phyloP scores from a whole-genome alignment of 2,329 filamentous ascomycete species.

The Polychaeton citri region DNA sequence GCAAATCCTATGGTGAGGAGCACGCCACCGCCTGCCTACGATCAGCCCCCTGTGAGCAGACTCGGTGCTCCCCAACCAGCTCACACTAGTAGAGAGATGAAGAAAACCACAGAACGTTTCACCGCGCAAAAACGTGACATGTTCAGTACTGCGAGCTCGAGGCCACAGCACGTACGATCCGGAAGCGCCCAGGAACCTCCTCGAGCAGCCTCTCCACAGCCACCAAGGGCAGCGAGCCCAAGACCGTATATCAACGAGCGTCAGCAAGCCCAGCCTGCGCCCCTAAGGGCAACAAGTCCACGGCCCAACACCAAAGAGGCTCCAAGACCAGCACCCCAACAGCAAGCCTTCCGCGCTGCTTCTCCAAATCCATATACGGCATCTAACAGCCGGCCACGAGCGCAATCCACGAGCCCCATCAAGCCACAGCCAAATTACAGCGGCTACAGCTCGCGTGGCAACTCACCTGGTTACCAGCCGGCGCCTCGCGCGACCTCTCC shows the following conservation, averaged over 20 bases:
- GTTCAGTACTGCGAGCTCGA: constrained; percentile 36
- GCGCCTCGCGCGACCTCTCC: constrained; percentile 26
- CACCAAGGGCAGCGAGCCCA: constrained; percentile 45
- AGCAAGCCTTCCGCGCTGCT: constrained; percentile 30
- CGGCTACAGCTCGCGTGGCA: constrained; percentile 23
- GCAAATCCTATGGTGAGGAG: constrained; percentile 39
- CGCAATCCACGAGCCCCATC: constrained; percentile 28
- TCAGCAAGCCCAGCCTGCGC: constrained; percentile 16
- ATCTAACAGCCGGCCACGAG: constrained; percentile 18
- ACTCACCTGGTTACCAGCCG: constrained; percentile 26
- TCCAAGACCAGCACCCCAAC: constrained; percentile 6
- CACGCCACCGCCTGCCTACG: constrained; percentile 80
- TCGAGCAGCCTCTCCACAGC: constrained; percentile 51
- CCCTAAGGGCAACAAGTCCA: constrained; percentile 22
- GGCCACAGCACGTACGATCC: constrained; percentile 15
- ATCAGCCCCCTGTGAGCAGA: constrained; percentile 56
- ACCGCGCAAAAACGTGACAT: constrained; percentile 70
- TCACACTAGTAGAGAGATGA: constrained; percentile 88
- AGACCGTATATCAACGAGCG: constrained; percentile 39
- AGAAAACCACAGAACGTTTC: constrained; percentile 83
- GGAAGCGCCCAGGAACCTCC: constrained; percentile 17
- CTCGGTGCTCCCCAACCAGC: constrained; percentile 84
- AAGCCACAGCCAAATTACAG: constrained; percentile 24
- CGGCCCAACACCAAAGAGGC: background rate
- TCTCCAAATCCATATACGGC: constrained; percentile 52